Evolutionary conservation across 495 filamentous ascomycete species (phyloP).

Genomic region (Niebla homalea): DNA sequence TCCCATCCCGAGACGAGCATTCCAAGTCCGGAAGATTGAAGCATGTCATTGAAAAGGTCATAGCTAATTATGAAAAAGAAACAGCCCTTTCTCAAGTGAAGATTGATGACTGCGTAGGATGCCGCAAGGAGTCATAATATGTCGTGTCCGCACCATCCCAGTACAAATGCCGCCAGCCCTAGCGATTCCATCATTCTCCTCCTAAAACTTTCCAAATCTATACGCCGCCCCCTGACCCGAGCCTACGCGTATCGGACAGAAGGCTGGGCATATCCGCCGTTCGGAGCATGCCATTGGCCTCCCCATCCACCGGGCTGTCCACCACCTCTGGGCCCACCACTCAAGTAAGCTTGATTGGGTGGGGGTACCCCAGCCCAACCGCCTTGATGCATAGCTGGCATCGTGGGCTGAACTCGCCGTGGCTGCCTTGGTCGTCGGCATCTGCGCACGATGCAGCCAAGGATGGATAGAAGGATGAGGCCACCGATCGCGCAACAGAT

Average conservation of each 20-base stretch:
- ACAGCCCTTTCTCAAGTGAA: no score
- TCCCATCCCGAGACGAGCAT: no score
- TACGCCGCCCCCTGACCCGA: no score
- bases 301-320: constrained; percentile 1
- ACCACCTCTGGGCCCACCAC: constrained; percentile 4
- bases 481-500: constrained; percentile 53
- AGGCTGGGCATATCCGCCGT: constrained; percentile 14
- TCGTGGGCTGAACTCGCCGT: constrained; percentile 5
- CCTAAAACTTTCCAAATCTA: no score
- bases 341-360: constrained; percentile 8
- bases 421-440: constrained; percentile 33
- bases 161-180: constrained; percentile 1
- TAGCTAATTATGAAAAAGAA: no score
- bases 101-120: no score
- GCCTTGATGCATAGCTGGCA: constrained; percentile 11
- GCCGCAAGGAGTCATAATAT: no score
- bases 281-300: constrained; percentile 2
- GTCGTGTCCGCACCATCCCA: not conserved
- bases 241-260: constrained; percentile 24
- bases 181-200: not conserved
- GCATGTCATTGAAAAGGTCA: no score
- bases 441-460: constrained; percentile 44
- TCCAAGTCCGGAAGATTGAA: no score
- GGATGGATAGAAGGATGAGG: constrained; percentile 47
- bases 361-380: constrained; percentile 13